phyloP scores from a whole-genome alignment of 2,329 filamentous ascomycete genomes.

The Cladophialophora yegresii region DNA sequence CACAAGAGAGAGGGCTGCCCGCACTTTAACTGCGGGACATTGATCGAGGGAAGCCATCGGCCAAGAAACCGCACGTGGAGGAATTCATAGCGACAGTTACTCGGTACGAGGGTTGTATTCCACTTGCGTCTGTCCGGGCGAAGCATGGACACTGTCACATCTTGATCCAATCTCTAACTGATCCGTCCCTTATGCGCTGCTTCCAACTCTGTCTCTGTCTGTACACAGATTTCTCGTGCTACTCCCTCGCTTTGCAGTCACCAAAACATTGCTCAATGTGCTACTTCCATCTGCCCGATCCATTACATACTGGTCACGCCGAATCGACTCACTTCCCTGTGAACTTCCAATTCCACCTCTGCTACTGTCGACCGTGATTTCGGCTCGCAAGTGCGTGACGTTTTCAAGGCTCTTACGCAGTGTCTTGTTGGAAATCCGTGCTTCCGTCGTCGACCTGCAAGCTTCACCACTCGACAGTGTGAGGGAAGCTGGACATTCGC shows the following conservation, averaged over 20 bases:
- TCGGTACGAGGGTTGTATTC: too few relatives aligned
- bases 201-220: background rate
- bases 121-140: too few relatives aligned
- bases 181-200: too few relatives aligned
- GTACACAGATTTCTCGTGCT: background rate
- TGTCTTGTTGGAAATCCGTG: background rate
- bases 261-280: background rate
- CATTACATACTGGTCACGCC: background rate
- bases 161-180: background rate
- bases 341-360: background rate
- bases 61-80: too few relatives aligned
- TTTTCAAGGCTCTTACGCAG: background rate
- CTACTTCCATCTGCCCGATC: background rate
- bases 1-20: background rate
- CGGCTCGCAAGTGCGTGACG: background rate
- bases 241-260: background rate
- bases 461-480: slow-evolving; percentile 28
- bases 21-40: background rate
- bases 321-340: background rate
- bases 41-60: too few relatives aligned
- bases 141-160: background rate
- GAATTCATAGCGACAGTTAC: too few relatives aligned
- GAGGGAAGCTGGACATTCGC: slow-evolving; percentile 21
- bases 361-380: background rate
- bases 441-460: background rate